Base-by-base conservation (phyloP, 305 asterid species). In the Fraxinus greggii region DNA sequence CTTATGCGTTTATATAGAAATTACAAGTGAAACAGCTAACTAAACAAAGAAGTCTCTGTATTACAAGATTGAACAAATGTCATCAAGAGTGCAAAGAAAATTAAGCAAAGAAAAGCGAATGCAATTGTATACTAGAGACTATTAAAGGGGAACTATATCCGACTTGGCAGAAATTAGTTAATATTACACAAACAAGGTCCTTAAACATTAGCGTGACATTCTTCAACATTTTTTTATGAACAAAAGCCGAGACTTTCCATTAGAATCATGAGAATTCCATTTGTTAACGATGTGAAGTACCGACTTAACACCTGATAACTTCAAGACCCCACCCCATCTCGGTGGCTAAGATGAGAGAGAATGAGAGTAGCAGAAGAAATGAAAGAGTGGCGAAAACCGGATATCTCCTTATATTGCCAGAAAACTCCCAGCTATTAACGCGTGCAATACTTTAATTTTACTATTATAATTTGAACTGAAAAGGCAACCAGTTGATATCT, bases 381-480 rank as follows among this genome's bases (percentile, higher is more conserved):
- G 13, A 56, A 56, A 56, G 28, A 56, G 67, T 21, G 13, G 67
- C 12, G 13, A 23, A 56, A 56, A 56, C 28, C 12, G 28, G 67
- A 56, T 56, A 70, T 38, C 28, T 10, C 82, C 77, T 77, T 59
- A 17, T 61, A 15, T 40, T 69, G 40, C 38, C 75, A 28, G 75
- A 78, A 81, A 31, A 29, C 45, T 40, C 35, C 17, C 38, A 61
- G 32, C 31, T 61, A 23, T 23, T 61, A 61, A 61, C 72, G 29
- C 1, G 31, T 40, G 26, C 81, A 79, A 72, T 19, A 61, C 31
- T 31, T 75, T 61, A 75, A 77, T 32, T 33, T 61, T 23, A 54
- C 40, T 72, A 70, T 31, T 2, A 72, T 32, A 72, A 72, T 31
- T 72, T 72, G 29, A 81, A 42, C n/a, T 81, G 28, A 42, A 78